Conservation (phyloP, 805 yeast species). For the Pichia nakasei region DNA sequence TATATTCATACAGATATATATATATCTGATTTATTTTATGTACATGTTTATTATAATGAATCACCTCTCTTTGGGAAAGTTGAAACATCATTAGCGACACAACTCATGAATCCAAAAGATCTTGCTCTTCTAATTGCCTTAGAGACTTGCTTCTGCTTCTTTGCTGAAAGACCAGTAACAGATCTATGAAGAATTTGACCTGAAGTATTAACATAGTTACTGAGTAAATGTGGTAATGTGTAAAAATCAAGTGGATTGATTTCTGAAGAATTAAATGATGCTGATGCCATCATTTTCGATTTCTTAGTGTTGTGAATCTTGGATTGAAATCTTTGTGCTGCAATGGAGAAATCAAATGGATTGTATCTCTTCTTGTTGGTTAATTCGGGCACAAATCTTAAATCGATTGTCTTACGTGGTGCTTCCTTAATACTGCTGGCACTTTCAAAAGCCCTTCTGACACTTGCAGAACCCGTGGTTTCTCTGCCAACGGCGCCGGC, state of each 20-base stretch:
- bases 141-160: constrained; percentile 62
- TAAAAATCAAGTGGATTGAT: constrained; percentile 65
- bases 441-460: constrained; percentile 4
- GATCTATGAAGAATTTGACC: constrained; percentile 74
- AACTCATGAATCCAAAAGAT: constrained; percentile 68
- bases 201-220: constrained; percentile 55
- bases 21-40: not conserved
- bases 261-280: constrained; percentile 31
- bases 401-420: constrained; percentile 11
- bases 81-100: constrained; percentile 56
- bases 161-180: constrained; percentile 55
- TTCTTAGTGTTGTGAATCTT: constrained; percentile 18
- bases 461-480: too few species aligned
- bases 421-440: constrained; percentile 2
- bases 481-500: too few species aligned
- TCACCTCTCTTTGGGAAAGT: constrained; percentile 27
- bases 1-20: not conserved
- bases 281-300: constrained; percentile 20
- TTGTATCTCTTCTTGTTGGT: constrained; percentile 52
- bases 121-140: constrained; percentile 76
- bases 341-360: constrained; percentile 71
- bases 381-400: constrained; percentile 31
- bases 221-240: constrained; percentile 60
- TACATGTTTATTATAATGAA: constrained; percentile 12
- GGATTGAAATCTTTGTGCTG: constrained; percentile 44